phyloP scores from a whole-genome alignment of 129 eudicot genomes.

The Gnaphalium uliginosum region DNA sequence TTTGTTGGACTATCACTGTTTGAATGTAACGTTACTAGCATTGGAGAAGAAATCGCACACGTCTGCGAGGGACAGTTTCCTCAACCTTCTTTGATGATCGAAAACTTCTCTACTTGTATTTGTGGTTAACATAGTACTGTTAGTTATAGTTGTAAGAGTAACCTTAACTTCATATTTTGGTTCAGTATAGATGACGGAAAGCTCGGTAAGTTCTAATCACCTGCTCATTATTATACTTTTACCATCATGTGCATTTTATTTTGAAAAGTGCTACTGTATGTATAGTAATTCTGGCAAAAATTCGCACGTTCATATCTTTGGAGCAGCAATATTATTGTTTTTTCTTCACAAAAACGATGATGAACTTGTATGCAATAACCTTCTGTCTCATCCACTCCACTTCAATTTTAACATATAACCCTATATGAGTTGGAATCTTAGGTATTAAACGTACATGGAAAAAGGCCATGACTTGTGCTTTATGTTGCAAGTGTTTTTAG shows the following conservation, averaged over 20 bases:
- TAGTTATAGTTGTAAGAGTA: no score
- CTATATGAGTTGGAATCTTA: not conserved
- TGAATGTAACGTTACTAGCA: constrained; percentile 68
- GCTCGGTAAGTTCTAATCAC: no score
- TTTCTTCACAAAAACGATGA: not conserved
- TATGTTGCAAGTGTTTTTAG: not conserved
- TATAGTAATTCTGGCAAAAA: no score
- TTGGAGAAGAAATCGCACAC: constrained; percentile 27
- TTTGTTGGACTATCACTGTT: constrained; percentile 40
- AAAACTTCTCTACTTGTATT: no score
- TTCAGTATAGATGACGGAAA: no score
- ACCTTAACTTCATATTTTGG: no score
- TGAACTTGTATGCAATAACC: not conserved
- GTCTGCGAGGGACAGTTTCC: no score
- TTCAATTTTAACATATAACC: not conserved
- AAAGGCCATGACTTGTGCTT: not conserved
- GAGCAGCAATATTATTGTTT: not conserved
- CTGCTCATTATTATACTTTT: no score
- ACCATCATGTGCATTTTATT: no score
- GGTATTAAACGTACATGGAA: not conserved
- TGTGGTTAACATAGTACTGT: no score
- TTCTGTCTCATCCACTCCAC: not conserved
- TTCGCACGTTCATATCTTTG: not conserved
- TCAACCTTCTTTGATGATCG: no score
- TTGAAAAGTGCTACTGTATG: no score